phyloP scores from a whole-genome alignment of 2,329 filamentous ascomycete species.

The Ceratocystis cubensis region DNA sequence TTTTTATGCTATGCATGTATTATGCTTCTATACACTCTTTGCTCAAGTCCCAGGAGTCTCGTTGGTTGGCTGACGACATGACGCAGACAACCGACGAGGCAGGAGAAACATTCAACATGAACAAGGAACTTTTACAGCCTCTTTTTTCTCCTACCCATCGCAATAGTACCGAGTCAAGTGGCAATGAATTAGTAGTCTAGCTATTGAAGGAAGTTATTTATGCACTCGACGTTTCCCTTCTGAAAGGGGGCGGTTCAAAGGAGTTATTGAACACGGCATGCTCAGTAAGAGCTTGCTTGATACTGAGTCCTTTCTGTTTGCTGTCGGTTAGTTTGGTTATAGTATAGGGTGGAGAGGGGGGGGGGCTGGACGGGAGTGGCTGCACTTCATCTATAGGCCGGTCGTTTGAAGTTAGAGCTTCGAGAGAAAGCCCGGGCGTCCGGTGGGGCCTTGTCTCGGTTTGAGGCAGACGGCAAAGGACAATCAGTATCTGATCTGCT shows the following conservation, averaged over 20 bases:
- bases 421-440: background rate
- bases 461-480: constrained; percentile 1
- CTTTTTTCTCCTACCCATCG: background rate
- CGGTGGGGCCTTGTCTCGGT: constrained; percentile 8
- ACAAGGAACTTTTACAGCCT: background rate
- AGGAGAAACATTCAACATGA: constrained; percentile 1
- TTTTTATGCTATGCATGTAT: background rate
- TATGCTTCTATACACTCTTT: background rate
- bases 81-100: background rate
- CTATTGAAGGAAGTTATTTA: background rate
- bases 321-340: too few relatives aligned
- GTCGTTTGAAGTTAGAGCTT: background rate
- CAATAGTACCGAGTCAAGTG: constrained; percentile 3
- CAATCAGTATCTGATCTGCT: background rate
- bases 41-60: background rate
- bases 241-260: background rate
- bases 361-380: background rate
- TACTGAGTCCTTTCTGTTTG: background rate
- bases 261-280: background rate
- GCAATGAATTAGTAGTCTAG: constrained; percentile 2
- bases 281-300: background rate
- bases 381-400: background rate
- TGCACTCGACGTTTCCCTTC: background rate
- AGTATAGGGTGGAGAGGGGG: background rate
- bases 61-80: background rate